Conservation (phyloP, 805 yeast genomes). For the Blastobotrys attinorum region DNA sequence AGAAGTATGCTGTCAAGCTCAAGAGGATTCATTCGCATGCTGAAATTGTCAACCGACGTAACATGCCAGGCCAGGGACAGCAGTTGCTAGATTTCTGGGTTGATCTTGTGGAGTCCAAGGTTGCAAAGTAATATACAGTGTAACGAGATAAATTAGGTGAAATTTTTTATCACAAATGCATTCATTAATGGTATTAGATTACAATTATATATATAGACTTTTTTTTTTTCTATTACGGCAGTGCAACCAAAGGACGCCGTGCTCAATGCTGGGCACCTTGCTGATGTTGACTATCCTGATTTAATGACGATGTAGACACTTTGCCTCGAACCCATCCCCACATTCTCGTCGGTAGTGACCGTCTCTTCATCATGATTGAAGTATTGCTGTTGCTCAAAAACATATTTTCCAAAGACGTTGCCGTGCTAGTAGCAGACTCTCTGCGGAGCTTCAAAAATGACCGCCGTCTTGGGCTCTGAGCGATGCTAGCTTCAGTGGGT, state of each 20-base stretch:
- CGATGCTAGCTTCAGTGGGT: neutral
- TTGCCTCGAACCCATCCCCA: slow-evolving; percentile 23
- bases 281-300: too few species aligned
- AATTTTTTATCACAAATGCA: neutral
- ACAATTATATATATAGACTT: too few species aligned
- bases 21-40: slow-evolving; percentile 78
- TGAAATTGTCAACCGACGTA: slow-evolving; percentile 64
- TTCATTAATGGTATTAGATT: too few species aligned
- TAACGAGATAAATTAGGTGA: neutral
- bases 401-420: neutral
- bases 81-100: slow-evolving; percentile 21
- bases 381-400: too few species aligned
- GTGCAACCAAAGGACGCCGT: too few species aligned
- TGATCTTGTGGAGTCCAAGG: slow-evolving; percentile 8
- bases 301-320: neutral
- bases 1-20: slow-evolving; percentile 65
- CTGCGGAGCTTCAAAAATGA: neutral
- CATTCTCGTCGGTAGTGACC: slow-evolving; percentile 14
- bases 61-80: slow-evolving; percentile 24
- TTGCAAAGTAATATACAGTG: too few species aligned
- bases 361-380: neutral
- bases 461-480: too few species aligned
- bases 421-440: neutral
- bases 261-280: neutral
- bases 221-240: too few species aligned